These are phyloP conservation scores for Alternaria triticimaculans DNA, from an alignment of 2,329 filamentous ascomycete genomes.

Conservation along the genomic window DNA sequence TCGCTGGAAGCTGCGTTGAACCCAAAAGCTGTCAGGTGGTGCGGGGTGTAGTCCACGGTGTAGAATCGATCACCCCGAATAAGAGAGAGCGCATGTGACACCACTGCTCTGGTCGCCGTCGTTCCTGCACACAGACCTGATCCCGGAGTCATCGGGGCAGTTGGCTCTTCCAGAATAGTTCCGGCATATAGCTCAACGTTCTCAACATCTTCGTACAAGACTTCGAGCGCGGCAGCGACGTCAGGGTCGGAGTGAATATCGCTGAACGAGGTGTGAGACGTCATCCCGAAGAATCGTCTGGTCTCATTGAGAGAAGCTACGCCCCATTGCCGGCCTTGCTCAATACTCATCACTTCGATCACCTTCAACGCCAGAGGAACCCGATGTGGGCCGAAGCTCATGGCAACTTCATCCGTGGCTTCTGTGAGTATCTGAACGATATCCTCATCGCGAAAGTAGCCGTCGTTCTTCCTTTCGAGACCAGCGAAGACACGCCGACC, in stretches of 20 bases:
- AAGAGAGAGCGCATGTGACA: neutral
- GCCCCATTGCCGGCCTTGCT: neutral
- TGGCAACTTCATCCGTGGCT: neutral
- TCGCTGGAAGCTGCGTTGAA: constrained; percentile 16
- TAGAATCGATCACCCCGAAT: constrained; percentile 19
- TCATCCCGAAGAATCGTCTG: neutral
- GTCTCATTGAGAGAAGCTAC: neutral
- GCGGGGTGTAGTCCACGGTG: constrained; percentile 19
- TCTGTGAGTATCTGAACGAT: neutral
- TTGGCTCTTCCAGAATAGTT: neutral
- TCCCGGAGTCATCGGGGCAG: neutral
- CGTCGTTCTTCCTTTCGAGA: neutral
- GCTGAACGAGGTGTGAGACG: neutral
- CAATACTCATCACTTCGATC: neutral
- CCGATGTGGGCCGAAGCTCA: neutral
- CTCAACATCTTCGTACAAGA: neutral
- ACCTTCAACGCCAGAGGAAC: neutral
- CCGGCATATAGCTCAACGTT: neutral
- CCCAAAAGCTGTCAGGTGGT: constrained; percentile 20
- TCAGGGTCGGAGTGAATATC: neutral
- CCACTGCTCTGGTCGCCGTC: neutral
- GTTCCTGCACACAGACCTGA: neutral
- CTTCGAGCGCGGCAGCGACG: neutral
- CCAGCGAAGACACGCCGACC: neutral
- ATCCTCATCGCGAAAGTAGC: neutral